Evolutionary conservation across 768 basidiomycete genomes (phyloP).

Genomic region (Collybia mongolica): DNA sequence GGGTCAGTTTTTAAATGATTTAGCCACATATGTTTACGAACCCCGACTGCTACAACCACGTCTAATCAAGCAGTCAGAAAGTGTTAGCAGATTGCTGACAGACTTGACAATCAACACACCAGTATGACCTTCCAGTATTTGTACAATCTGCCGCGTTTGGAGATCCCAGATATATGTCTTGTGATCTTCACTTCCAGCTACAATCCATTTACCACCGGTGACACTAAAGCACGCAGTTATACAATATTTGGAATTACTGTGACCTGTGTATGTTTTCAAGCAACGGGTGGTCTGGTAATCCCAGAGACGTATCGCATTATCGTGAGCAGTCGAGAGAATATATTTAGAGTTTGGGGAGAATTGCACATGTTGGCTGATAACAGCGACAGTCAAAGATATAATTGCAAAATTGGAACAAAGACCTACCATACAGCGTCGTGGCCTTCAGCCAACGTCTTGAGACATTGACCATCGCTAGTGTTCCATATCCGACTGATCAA

Average conservation of each 20-base stretch:
- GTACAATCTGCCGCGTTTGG: slow-evolving; percentile 82
- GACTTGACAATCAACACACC: slow-evolving; percentile 38
- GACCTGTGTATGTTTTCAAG: slow-evolving; percentile 87
- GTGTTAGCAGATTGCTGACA: background rate
- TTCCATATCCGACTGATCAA: slow-evolving; percentile 91
- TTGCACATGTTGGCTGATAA: slow-evolving; percentile 76
- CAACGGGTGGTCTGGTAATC: slow-evolving; percentile 90
- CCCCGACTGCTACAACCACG: slow-evolving; percentile 81
- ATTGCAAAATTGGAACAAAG: background rate
- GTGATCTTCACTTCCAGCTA: slow-evolving; percentile 88
- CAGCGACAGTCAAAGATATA: background rate
- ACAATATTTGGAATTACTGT: slow-evolving; percentile 81
- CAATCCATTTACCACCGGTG: slow-evolving; percentile 86
- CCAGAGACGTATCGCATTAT: slow-evolving; percentile 92
- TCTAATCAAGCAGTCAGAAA: slow-evolving; percentile 32
- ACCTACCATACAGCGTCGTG: slow-evolving; percentile 79
- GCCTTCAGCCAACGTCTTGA: slow-evolving; percentile 93
- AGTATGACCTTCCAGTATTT: slow-evolving; percentile 73
- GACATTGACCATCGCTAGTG: slow-evolving; percentile 86
- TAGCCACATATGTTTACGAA: slow-evolving; percentile 27
- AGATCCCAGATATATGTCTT: slow-evolving; percentile 92
- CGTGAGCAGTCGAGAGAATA: slow-evolving; percentile 91
- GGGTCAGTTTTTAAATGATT: slow-evolving; percentile 3
- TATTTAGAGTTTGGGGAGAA: slow-evolving; percentile 97
- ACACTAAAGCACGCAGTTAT: slow-evolving; percentile 83